These are phyloP conservation scores for Puccinia coronata DNA, from an alignment of 1,284 basidiomycete genomes.

Conservation along the genomic window DNA sequence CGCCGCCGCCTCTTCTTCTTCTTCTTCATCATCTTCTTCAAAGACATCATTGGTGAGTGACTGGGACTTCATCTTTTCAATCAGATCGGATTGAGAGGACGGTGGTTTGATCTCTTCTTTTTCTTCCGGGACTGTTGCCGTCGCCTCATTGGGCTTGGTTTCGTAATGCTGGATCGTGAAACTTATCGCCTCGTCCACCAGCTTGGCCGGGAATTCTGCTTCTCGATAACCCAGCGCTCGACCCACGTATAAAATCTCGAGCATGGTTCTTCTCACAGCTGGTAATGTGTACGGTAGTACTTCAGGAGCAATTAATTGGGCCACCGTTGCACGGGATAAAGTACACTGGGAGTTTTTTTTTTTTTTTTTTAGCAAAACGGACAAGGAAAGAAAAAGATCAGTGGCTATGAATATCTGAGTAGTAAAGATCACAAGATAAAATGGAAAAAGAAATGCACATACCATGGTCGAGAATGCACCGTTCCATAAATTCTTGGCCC, in stretches of 20 bases:
- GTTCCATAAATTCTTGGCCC: conserved; percentile 63
- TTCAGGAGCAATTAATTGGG: conserved; percentile 57
- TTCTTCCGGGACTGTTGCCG: not conserved
- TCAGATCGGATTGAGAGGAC: not conserved
- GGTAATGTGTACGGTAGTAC: conserved; percentile 59
- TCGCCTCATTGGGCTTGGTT: not conserved
- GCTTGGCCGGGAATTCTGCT: conserved; percentile 31
- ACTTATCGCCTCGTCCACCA: conserved; percentile 41
- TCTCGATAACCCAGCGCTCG: conserved; percentile 54
- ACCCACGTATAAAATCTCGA: conserved; percentile 60
- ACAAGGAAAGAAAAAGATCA: not conserved
- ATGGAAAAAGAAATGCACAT: not conserved
- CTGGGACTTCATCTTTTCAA: conserved; percentile 5
- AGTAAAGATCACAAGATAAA: not conserved
- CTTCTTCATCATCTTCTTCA: conserved; percentile 31
- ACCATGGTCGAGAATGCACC: conserved; percentile 53
- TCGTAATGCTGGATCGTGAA: conserved; percentile 38
- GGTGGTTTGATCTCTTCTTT: not conserved
- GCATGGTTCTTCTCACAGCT: conserved; percentile 59
- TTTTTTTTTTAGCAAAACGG: not conserved
- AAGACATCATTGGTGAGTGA: not conserved
- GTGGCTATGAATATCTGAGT: not conserved
- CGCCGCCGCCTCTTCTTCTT: not conserved
- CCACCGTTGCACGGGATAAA: conserved; percentile 60
- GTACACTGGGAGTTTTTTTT: conserved; percentile 55